Conservation (phyloP, 768 basidiomycete genomes). For the Gloeopeniophorella convolvens region DNA sequence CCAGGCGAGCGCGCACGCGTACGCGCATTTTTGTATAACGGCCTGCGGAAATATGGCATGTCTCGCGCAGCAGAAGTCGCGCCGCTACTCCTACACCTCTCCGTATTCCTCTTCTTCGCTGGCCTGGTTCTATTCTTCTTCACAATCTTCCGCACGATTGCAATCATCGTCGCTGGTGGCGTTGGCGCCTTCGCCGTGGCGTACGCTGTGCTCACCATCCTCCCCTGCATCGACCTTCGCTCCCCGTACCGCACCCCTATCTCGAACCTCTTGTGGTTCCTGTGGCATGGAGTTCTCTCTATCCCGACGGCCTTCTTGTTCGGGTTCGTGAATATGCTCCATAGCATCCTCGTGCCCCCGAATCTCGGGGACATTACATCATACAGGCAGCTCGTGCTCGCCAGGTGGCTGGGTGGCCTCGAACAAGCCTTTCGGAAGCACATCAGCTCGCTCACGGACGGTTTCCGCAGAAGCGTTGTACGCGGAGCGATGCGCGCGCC, state of each 20-base stretch:
- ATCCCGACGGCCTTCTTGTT: background rate
- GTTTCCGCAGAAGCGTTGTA: background rate
- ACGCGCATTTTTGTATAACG: conserved; percentile 31
- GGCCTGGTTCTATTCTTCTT: conserved; percentile 40
- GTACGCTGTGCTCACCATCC: conserved; percentile 16
- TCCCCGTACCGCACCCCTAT: conserved; percentile 22
- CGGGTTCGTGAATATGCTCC: conserved; percentile 1
- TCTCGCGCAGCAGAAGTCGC: conserved; percentile 35
- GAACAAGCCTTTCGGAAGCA: background rate
- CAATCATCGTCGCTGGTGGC: background rate
- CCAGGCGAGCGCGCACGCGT: conserved; percentile 35
- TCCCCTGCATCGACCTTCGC: conserved; percentile 13
- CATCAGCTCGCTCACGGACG: background rate
- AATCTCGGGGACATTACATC: conserved; percentile 1
- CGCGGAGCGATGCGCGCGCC: background rate
- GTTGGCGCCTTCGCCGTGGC: conserved; percentile 4
- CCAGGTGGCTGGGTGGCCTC: background rate
- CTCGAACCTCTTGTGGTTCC: conserved; percentile 2
- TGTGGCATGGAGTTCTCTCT: background rate
- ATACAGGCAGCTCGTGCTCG: background rate
- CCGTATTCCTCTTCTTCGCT: conserved; percentile 43
- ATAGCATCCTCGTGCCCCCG: conserved; percentile 2
- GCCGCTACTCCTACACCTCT: conserved; percentile 42
- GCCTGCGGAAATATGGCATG: conserved; percentile 35
- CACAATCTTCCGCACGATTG: conserved; percentile 22